These are phyloP conservation scores for Bretziella fagacearum DNA, from an alignment of 2,329 filamentous ascomycete species.

Conservation along the genomic window DNA sequence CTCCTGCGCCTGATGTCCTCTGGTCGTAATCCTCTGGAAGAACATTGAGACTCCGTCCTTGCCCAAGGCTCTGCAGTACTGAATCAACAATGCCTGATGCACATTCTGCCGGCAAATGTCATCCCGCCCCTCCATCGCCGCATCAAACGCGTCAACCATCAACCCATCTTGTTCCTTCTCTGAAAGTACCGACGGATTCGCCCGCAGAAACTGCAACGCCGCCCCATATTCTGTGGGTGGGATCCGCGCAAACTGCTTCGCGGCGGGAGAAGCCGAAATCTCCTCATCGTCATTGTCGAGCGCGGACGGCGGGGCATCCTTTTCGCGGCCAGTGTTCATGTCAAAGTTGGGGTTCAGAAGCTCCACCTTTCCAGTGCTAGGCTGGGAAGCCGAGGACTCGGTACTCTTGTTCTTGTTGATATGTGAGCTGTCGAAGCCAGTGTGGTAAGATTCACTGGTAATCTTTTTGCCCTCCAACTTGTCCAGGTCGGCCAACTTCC, in stretches of 20 bases:
- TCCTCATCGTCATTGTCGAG: slow-evolving; percentile 49
- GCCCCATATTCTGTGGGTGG: slow-evolving; percentile 55
- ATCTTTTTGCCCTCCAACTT: slow-evolving; percentile 78
- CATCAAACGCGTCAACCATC: slow-evolving; percentile 80
- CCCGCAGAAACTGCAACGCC: slow-evolving; percentile 59
- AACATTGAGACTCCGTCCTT: slow-evolving; percentile 78
- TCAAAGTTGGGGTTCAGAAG: slow-evolving; percentile 41
- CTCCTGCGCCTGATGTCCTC: slow-evolving; percentile 74
- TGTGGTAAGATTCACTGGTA: slow-evolving; percentile 76
- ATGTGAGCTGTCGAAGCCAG: slow-evolving; percentile 76
- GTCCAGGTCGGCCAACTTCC: slow-evolving; percentile 66
- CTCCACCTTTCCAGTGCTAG: slow-evolving; percentile 9
- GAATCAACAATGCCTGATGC: slow-evolving; percentile 78
- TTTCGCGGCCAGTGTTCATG: slow-evolving; percentile 16
- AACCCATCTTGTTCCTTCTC: slow-evolving; percentile 85
- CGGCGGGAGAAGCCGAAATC: slow-evolving; percentile 58
- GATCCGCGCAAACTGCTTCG: slow-evolving; percentile 68
- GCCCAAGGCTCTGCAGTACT: slow-evolving; percentile 86
- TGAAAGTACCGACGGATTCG: slow-evolving; percentile 59
- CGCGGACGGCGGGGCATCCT: slow-evolving; percentile 11
- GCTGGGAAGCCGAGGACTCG: slow-evolving; percentile 32
- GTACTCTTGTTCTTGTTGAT: slow-evolving; percentile 44
- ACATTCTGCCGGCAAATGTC: slow-evolving; percentile 74
- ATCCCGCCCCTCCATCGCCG: slow-evolving; percentile 57
- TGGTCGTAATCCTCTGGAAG: slow-evolving; percentile 88